phyloP scores from a whole-genome alignment of 2,329 filamentous ascomycete species.

The Microdochium nivale region DNA sequence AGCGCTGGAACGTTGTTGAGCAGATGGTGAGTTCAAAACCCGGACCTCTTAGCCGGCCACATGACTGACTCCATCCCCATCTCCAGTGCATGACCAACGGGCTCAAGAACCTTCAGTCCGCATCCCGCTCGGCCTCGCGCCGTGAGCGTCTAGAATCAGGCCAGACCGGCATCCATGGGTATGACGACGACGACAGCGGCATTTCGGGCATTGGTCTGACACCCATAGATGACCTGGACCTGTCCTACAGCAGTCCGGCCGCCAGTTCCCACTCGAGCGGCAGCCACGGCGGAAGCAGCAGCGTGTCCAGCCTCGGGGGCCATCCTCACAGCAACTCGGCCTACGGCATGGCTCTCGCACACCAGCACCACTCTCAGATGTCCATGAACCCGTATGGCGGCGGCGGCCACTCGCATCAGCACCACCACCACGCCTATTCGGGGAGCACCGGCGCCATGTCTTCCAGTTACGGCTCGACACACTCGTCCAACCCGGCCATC shows the following conservation, averaged over 20 bases:
- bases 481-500: constrained; percentile 35
- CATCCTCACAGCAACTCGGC: constrained; percentile 14
- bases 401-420: constrained; percentile 4
- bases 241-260: constrained; percentile 47
- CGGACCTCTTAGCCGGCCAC: constrained; percentile 3
- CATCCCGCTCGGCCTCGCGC: constrained; percentile 55
- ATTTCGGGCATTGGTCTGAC: constrained; percentile 54
- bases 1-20: constrained; percentile 70
- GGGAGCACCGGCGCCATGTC: constrained; percentile 17
- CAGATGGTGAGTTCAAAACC: constrained; percentile 40
- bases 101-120: constrained; percentile 69
- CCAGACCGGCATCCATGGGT: constrained; percentile 32
- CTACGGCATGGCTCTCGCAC: constrained; percentile 8
- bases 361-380: neutral
- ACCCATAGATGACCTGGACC: constrained; percentile 50
- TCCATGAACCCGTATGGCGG: neutral
- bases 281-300: constrained; percentile 22
- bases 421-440: constrained; percentile 15
- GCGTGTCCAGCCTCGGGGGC: constrained; percentile 17
- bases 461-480: constrained; percentile 43
- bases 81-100: constrained; percentile 73
- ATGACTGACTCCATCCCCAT: constrained; percentile 2
- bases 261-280: constrained; percentile 25
- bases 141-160: constrained; percentile 51
- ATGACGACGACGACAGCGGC: constrained; percentile 60